Evolutionary conservation across 2,329 filamentous ascomycete genomes (phyloP).

Genomic region (Sporothrix pallida): DNA sequence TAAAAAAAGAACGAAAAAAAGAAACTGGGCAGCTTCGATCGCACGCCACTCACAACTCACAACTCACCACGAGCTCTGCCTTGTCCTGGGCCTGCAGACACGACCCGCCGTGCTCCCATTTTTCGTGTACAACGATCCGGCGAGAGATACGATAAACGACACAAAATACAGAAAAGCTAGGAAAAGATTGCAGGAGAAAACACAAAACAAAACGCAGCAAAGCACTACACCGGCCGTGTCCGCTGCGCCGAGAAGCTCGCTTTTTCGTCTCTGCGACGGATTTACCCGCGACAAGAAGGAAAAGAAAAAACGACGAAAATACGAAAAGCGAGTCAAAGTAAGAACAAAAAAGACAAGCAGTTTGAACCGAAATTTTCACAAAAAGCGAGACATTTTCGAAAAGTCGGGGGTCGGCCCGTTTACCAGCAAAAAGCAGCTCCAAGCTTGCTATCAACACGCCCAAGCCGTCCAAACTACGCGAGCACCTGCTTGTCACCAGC

Average conservation of each 20-base stretch:
- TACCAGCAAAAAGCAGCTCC: not conserved
- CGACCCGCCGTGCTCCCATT: slow-evolving; percentile 14
- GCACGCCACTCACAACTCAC: not conserved
- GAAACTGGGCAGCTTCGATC: not conserved
- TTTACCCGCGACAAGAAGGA: slow-evolving; percentile 17
- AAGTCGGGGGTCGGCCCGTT: slow-evolving; percentile 18
- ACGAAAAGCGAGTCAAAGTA: not conserved
- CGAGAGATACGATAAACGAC: not conserved
- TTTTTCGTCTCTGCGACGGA: slow-evolving; percentile 10
- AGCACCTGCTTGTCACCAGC: not conserved
- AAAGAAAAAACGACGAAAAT: not conserved
- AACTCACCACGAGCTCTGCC: slow-evolving; percentile 2
- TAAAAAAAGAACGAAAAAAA: not conserved
- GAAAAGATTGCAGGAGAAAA: not conserved
- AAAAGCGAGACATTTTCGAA: slow-evolving; percentile 7
- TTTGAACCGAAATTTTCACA: not conserved
- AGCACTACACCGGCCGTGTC: slow-evolving; percentile 14
- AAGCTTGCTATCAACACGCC: not conserved
- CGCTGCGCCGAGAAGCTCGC: slow-evolving; percentile 22
- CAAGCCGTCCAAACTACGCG: not conserved
- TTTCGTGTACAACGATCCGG: slow-evolving; percentile 24
- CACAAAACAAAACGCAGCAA: slow-evolving; percentile 20
- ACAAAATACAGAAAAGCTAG: not conserved
- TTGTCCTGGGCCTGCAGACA: slow-evolving; percentile 25
- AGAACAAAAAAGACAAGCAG: not conserved